Conservation (phyloP, 768 basidiomycete genomes). For the Xerocomellus intermedius region DNA sequence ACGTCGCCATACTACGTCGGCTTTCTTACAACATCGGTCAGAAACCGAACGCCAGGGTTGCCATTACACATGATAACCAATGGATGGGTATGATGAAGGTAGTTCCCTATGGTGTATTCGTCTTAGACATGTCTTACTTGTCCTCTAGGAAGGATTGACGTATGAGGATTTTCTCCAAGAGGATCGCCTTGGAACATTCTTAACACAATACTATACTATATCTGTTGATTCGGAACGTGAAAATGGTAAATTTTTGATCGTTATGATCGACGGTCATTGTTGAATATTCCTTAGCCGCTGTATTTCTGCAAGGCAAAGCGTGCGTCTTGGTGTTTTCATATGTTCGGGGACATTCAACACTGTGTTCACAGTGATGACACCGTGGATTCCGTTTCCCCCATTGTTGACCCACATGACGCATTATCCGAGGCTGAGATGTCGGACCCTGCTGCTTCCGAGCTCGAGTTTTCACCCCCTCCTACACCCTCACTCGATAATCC, state of each 20-base stretch:
- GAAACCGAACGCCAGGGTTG: not conserved
- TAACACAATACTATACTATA: not conserved
- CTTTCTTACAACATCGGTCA: not conserved
- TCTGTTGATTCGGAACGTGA: not conserved
- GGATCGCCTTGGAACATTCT: not conserved
- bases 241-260: not conserved
- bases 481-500: not conserved
- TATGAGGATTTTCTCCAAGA: not conserved
- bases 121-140: not conserved
- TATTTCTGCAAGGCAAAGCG: not conserved
- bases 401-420: not conserved
- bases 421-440: not conserved
- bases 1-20: not conserved
- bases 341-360: not conserved
- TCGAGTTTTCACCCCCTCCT: not conserved
- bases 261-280: not conserved
- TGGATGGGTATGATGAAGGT: slow-evolving; percentile 1
- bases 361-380: not conserved
- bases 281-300: not conserved
- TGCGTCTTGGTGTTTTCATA: not conserved
- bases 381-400: not conserved
- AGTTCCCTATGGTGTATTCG: not conserved
- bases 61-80: not conserved
- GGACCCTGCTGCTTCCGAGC: not conserved
- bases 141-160: not conserved